phyloP scores from a whole-genome alignment of 768 basidiomycete genomes.

The Leccinellum rugosiceps region DNA sequence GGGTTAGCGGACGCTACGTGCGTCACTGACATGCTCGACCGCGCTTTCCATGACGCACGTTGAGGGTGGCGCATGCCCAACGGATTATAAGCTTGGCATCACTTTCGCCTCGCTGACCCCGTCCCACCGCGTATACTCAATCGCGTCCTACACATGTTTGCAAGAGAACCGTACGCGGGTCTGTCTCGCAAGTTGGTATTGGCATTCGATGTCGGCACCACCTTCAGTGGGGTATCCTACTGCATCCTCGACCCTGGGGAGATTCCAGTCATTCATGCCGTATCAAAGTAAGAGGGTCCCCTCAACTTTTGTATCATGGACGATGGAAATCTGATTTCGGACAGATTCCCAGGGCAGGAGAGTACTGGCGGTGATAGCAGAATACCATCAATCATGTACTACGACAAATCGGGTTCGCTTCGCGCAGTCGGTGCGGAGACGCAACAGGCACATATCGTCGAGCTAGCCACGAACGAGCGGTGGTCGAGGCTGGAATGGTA shows the following conservation, averaged over 20 bases:
- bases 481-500: constrained; percentile 45
- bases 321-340: no score
- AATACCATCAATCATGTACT: constrained; percentile 44
- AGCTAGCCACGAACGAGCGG: constrained; percentile 34
- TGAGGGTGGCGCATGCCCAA: constrained; percentile 1
- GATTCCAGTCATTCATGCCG: constrained; percentile 19
- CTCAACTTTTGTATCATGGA: neutral
- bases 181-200: constrained; percentile 31
- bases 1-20: neutral
- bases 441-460: constrained; percentile 29
- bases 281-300: constrained; percentile 15
- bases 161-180: constrained; percentile 34
- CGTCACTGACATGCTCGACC: neutral
- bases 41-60: neutral
- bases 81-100: neutral
- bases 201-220: constrained; percentile 32
- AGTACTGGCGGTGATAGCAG: constrained; percentile 36
- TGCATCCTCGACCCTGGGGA: constrained; percentile 38
- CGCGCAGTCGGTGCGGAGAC: constrained; percentile 43
- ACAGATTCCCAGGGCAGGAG: constrained; percentile 36
- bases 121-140: neutral
- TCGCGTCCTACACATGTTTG: constrained; percentile 17
- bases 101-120: neutral
- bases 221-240: constrained; percentile 36
- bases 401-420: constrained; percentile 36